Percentiles rank a stretch among this genome's conserved stretches.
These are phyloP conservation scores for Diaporthe vexans DNA, from an alignment of 2,329 filamentous ascomycete genomes.

Conservation along the genomic window DNA sequence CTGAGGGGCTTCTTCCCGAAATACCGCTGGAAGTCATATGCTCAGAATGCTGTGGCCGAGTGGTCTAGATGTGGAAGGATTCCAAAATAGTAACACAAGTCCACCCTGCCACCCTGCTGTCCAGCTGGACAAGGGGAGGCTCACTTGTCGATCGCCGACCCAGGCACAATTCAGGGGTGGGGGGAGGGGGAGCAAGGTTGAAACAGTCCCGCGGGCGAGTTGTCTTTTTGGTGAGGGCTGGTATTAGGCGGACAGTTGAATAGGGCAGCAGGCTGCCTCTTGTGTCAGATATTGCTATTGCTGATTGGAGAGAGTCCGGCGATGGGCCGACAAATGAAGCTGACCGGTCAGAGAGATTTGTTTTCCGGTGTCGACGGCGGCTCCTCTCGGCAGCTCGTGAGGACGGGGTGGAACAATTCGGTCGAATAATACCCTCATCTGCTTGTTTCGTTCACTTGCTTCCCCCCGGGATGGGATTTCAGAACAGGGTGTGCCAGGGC, in stretches of 20 bases:
- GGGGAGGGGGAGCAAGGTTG: constrained; percentile 12
- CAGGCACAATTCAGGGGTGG: constrained; percentile 1
- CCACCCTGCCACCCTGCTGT: constrained; percentile 9
- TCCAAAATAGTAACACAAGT: constrained; percentile 19
- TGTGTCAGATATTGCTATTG: neutral
- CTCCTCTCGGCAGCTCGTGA: neutral
- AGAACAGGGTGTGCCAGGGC: constrained; percentile 1
- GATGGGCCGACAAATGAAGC: constrained; percentile 4
- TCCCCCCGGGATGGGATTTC: constrained; percentile 16
- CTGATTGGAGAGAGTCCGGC: constrained; percentile 4
- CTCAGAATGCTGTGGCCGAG: neutral
- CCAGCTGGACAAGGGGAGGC: constrained; percentile 16
- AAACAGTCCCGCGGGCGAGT: constrained; percentile 3
- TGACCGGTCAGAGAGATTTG: neutral
- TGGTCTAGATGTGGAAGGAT: constrained; percentile 10
- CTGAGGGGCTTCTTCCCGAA: neutral
- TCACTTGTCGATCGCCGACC: constrained; percentile 12
- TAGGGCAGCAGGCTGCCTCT: neutral
- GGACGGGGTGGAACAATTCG: too few species aligned
- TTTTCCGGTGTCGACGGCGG: neutral
- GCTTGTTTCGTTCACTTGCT: neutral
- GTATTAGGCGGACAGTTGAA: neutral
- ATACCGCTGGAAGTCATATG: neutral
- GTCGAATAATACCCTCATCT: neutral
- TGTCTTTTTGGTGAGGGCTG: neutral